These are phyloP conservation scores for Hypoxylon fuscum DNA, from an alignment of 495 filamentous ascomycete species.

Conservation along the genomic window DNA sequence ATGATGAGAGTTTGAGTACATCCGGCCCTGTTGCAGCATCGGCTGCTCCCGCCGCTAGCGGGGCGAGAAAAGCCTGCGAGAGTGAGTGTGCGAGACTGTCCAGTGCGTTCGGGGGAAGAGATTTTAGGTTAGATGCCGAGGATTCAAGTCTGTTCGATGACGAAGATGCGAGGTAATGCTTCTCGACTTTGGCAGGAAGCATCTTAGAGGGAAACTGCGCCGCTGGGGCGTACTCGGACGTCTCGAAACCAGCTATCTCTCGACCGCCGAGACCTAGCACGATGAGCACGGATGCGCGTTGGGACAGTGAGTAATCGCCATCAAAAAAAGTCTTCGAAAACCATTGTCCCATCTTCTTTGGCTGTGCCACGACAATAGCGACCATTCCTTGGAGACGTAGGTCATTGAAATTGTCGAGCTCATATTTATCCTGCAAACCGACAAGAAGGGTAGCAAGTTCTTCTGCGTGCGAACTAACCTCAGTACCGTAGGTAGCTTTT, in stretches of 20 bases:
- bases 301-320: constrained; percentile 87
- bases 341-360: constrained; percentile 81
- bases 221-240: constrained; percentile 61
- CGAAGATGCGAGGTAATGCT: constrained; percentile 48
- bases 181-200: constrained; percentile 68
- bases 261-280: constrained; percentile 84
- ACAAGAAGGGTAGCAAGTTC: constrained; percentile 80
- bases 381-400: constrained; percentile 84
- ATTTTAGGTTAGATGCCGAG: constrained; percentile 49
- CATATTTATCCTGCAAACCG: constrained; percentile 82
- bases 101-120: constrained; percentile 66
- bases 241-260: constrained; percentile 83
- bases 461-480: constrained; percentile 83
- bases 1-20: constrained; percentile 75
- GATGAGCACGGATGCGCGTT: constrained; percentile 82
- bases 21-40: constrained; percentile 78
- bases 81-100: constrained; percentile 68
- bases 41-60: constrained; percentile 76
- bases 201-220: constrained; percentile 75
- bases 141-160: constrained; percentile 26
- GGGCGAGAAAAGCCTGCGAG: constrained; percentile 75
- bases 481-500: constrained; percentile 86
- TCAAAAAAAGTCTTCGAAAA: constrained; percentile 87
- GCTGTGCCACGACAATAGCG: constrained; percentile 78
- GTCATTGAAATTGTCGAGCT: constrained; percentile 78